A percentile compares a stretch with the other conserved stretches of the same genome.
These are phyloP conservation scores for Plasmodium sp. DNA, from an alignment of 169 alveolate genomes.

Conservation along the genomic window DNA sequence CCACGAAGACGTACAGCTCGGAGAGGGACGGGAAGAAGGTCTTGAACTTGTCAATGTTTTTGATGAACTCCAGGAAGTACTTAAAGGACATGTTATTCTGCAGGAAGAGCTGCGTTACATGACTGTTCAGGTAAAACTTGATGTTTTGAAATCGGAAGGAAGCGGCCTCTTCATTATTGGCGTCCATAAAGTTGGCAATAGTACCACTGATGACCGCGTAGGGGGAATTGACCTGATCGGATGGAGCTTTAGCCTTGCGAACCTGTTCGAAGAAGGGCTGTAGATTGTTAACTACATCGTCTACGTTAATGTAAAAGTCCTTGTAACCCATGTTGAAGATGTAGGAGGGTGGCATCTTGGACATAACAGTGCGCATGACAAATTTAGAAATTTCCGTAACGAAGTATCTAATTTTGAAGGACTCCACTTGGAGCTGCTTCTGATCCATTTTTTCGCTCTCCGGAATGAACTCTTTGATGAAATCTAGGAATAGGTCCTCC, in stretches of 20 bases:
- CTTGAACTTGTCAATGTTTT: constrained; percentile 33
- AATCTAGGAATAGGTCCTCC: not conserved
- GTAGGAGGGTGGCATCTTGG: constrained; percentile 28
- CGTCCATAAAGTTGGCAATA: not conserved
- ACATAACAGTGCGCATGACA: not conserved
- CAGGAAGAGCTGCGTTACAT: constrained; percentile 9
- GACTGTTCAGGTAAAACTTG: constrained; percentile 17
- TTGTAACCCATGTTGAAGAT: not conserved
- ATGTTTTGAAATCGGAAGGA: not conserved
- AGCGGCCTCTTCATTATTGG: not conserved
- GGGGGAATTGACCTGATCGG: not conserved
- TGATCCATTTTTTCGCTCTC: not conserved
- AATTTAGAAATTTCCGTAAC: constrained; percentile 15
- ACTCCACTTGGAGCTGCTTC: not conserved
- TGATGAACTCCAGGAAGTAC: not conserved
- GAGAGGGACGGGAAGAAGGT: constrained; percentile 44
- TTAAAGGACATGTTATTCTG: constrained; percentile 34
- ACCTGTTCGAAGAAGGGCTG: not conserved
- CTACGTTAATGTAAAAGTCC: not conserved
- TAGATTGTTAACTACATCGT: not conserved
- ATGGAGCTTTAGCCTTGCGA: not conserved
- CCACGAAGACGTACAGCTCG: constrained; percentile 27
- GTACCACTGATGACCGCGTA: not conserved
- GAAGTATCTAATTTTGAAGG: constrained; percentile 26
- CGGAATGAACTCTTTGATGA: constrained; percentile 32